Conservation (phyloP, 306 rosid species). For the Cotoneaster glaucophyllus region DNA sequence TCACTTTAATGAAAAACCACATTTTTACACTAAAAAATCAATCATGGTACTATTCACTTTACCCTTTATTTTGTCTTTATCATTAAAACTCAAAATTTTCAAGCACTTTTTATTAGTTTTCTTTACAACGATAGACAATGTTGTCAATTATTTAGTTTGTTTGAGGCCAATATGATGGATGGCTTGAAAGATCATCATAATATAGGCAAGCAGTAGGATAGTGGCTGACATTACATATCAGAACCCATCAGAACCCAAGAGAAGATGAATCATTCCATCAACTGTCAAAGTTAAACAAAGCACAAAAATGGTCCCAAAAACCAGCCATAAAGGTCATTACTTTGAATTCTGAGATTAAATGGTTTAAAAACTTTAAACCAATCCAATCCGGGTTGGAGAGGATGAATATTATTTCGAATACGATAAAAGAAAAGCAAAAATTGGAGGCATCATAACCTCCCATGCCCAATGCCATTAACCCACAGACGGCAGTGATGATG, state of each 20-base stretch:
- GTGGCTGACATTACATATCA: slow-evolving; percentile 3
- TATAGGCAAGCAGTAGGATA: background rate
- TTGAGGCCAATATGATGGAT: background rate
- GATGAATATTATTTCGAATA: background rate
- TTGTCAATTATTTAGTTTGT: background rate
- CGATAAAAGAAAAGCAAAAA: slow-evolving; percentile 8
- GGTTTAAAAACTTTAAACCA: background rate
- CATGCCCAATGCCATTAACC: slow-evolving; percentile 48
- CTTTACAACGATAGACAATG: background rate
- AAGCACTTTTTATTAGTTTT: fast-evolving
- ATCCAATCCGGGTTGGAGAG: background rate
- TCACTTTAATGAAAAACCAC: too few species aligned
- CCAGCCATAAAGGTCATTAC: slow-evolving; percentile 34
- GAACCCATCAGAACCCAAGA: slow-evolving; percentile 15
- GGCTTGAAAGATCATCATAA: background rate
- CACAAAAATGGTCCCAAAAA: slow-evolving; percentile 36
- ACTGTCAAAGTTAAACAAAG: slow-evolving; percentile 17
- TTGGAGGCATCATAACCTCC: slow-evolving; percentile 54
- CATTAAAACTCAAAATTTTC: too few species aligned
- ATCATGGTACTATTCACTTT: too few species aligned
- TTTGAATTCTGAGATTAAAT: background rate
- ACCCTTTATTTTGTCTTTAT: too few species aligned
- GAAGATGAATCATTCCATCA: background rate
- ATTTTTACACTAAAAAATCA: too few species aligned
- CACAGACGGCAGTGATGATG: slow-evolving; percentile 44